phyloP scores from a whole-genome alignment of 768 basidiomycete species.

The Boletus rubroflammeus region DNA sequence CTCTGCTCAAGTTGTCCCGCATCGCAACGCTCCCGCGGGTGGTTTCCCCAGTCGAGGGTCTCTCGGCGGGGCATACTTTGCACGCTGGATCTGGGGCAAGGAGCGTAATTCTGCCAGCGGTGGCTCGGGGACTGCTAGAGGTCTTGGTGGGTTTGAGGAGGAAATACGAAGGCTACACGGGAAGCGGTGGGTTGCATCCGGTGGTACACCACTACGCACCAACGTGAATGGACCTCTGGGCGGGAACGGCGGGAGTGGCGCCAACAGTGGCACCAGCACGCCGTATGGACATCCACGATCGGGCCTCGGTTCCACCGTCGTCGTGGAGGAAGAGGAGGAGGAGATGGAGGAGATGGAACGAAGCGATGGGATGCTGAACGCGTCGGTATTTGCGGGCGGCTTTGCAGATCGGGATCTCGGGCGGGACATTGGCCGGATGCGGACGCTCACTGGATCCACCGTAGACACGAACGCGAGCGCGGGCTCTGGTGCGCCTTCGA shows the following conservation, averaged over 20 bases:
- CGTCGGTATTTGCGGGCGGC: constrained; percentile 34
- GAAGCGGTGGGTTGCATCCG: constrained; percentile 70
- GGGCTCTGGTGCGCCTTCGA: constrained; percentile 42
- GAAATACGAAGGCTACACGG: constrained; percentile 68
- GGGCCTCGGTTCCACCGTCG: constrained; percentile 49
- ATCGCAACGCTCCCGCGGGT: constrained; percentile 67
- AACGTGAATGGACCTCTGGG: constrained; percentile 45
- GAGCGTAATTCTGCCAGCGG: constrained; percentile 39
- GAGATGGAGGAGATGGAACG: constrained; percentile 58
- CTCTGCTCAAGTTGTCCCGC: constrained; percentile 63
- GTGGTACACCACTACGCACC: constrained; percentile 56
- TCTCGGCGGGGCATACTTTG: constrained; percentile 73
- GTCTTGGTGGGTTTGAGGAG: constrained; percentile 69
- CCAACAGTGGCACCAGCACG: constrained; percentile 66
- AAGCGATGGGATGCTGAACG: constrained; percentile 24
- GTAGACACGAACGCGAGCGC: constrained; percentile 31
- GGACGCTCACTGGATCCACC: constrained; percentile 54
- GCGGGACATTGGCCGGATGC: constrained; percentile 40
- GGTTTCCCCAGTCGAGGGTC: constrained; percentile 70
- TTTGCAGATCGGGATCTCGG: constrained; percentile 42
- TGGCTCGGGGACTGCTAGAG: constrained; percentile 32
- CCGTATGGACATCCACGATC: constrained; percentile 55
- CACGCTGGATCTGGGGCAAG: constrained; percentile 83
- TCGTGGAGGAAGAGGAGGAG: constrained; percentile 76
- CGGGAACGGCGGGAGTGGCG: constrained; percentile 42